A percentile compares a stretch with the other conserved stretches of the same genome.
phyloP scores from a whole-genome alignment of 257 asterid species.

The Solanum piurae region DNA sequence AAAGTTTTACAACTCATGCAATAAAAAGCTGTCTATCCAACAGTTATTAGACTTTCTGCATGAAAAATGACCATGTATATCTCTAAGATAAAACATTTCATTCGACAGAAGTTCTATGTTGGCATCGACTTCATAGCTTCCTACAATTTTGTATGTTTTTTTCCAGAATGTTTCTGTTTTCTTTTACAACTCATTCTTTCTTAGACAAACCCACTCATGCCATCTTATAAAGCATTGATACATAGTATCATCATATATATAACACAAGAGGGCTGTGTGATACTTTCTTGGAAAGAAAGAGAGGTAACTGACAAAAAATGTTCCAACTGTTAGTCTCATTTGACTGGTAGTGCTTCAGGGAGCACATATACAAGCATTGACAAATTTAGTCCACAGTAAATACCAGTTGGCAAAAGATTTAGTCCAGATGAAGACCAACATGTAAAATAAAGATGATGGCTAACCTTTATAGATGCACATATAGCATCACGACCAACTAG shows the following conservation, averaged over 20 bases:
- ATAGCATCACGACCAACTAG: conserved; percentile 91
- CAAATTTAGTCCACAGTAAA: not conserved
- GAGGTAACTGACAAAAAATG: not conserved
- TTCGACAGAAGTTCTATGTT: not conserved
- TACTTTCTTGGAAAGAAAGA: not conserved
- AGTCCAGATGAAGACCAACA: not conserved
- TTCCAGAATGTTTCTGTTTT: not conserved
- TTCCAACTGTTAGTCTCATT: not conserved
- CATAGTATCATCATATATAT: not conserved
- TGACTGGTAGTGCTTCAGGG: not conserved
- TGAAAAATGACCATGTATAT: not conserved
- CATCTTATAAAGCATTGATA: not conserved
- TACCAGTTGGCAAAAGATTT: not conserved
- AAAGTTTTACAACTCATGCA: not conserved
- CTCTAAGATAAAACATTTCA: not conserved
- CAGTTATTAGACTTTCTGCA: not conserved
- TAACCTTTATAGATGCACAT: conserved; percentile 96
- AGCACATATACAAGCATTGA: not conserved
- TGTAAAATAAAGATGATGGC: not conserved
- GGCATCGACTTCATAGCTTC: not conserved
- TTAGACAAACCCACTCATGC: not conserved
- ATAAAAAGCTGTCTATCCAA: not conserved
- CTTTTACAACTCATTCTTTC: not conserved
- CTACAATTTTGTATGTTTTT: not conserved
- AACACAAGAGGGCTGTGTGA: not conserved